Conservation (phyloP, 2,329 filamentous ascomycete genomes). For the Pseudovirgaria hyperparasitica region DNA sequence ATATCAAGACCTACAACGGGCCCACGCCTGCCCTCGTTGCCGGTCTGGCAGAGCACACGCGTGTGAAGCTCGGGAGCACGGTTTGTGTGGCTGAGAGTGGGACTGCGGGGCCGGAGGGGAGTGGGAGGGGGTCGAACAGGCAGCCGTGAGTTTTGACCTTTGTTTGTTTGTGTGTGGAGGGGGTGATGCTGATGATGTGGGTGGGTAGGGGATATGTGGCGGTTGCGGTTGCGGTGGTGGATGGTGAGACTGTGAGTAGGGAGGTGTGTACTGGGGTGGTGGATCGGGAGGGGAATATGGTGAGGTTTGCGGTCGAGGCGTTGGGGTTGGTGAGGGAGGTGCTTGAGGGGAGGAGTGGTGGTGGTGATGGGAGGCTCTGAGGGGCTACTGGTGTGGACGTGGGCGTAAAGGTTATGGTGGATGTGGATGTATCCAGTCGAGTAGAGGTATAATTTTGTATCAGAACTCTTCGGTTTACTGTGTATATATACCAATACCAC, state of each 20-base stretch:
- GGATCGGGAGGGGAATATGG: conserved; percentile 49
- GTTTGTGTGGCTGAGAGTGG: conserved; percentile 49
- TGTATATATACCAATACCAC: too few relatives aligned
- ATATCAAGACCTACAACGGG: conserved; percentile 41
- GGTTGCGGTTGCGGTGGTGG: conserved; percentile 43
- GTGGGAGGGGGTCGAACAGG: conserved; percentile 41
- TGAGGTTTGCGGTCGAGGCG: conserved; percentile 46
- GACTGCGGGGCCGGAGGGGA: conserved; percentile 50
- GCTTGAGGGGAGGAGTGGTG: conserved; percentile 31
- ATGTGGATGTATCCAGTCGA: too few relatives aligned
- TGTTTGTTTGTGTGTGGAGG: conserved; percentile 2
- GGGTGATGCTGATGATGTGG: conserved; percentile 1
- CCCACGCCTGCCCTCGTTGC: conserved; percentile 46
- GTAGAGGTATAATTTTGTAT: too few relatives aligned
- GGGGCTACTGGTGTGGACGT: too few relatives aligned
- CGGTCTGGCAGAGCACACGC: conserved; percentile 42
- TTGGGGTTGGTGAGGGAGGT: conserved; percentile 45
- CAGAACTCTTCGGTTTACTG: too few relatives aligned
- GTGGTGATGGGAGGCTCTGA: conserved; percentile 6
- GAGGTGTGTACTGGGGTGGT: conserved; percentile 45
- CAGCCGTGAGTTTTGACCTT: conserved; percentile 30
- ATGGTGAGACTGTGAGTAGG: conserved; percentile 36
- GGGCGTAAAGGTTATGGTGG: too few relatives aligned
- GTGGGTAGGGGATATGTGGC: conserved; percentile 46
- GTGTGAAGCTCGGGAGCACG: conserved; percentile 41